Percentiles rank a stretch among this genome's conserved stretches.
phyloP scores from a whole-genome alignment of 768 basidiomycete genomes.

The Paxillus involutus region DNA sequence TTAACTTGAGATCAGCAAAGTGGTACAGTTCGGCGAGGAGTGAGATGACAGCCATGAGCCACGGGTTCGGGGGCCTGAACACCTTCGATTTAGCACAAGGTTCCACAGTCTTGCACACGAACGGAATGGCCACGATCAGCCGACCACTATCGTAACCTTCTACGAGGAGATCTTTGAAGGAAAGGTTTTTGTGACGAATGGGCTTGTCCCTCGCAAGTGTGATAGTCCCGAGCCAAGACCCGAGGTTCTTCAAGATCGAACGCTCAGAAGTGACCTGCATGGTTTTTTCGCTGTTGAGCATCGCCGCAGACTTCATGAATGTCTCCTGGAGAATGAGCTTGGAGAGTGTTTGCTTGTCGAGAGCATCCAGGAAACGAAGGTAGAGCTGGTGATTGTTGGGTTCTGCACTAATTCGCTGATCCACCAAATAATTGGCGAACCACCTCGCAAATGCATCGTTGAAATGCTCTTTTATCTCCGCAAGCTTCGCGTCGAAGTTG shows the following conservation, averaged over 20 bases:
- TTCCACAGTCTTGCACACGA: slow-evolving; percentile 96
- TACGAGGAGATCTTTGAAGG: slow-evolving; percentile 96
- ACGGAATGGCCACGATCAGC: slow-evolving; percentile 92
- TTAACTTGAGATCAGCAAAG: slow-evolving; percentile 92
- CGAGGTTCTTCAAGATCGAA: slow-evolving; percentile 88
- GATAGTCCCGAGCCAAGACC: slow-evolving; percentile 90
- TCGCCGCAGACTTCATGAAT: slow-evolving; percentile 75
- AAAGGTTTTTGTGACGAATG: slow-evolving; percentile 89
- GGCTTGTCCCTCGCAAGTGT: slow-evolving; percentile 92
- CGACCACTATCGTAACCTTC: slow-evolving; percentile 94
- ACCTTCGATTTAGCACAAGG: slow-evolving; percentile 87
- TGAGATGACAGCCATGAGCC: slow-evolving; percentile 94
- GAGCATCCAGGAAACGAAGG: slow-evolving; percentile 86
- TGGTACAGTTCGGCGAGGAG: slow-evolving; percentile 96
- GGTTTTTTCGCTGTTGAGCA: slow-evolving; percentile 92
- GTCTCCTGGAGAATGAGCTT: slow-evolving; percentile 93
- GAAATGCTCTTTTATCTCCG: slow-evolving; percentile 85
- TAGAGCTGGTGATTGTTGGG: slow-evolving; percentile 97
- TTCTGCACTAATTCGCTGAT: slow-evolving; percentile 93
- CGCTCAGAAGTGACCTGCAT: slow-evolving; percentile 85
- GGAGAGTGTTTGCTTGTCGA: slow-evolving; percentile 65
- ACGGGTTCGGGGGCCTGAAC: slow-evolving; percentile 96
- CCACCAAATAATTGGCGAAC: slow-evolving; percentile 98
- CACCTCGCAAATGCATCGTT: slow-evolving; percentile 83
- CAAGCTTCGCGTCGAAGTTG: slow-evolving; percentile 87